Base-by-base conservation (phyloP, 2,329 filamentous ascomycete genomes). In the Exophiala phaeomuriformis region DNA sequence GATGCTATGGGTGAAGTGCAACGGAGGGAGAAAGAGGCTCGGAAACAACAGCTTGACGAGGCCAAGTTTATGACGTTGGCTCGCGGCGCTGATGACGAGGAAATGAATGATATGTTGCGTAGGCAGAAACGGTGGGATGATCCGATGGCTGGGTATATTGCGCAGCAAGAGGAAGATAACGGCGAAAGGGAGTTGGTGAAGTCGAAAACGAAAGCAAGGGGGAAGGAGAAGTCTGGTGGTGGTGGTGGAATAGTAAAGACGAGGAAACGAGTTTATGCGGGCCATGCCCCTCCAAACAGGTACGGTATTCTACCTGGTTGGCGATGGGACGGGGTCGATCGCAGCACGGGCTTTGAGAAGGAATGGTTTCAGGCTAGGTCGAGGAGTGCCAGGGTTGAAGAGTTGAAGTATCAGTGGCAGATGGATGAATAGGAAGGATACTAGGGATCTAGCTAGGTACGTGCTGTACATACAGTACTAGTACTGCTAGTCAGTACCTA, bases 291-390 rank as follows among this genome's bases (percentile, higher is more conserved):
- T 65, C 93, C 93, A 42, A 98, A 98, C 76, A 79, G 93, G 19
- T 97, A 97, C 72, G 88, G 88, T 1, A 97, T 98, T 57, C 78
- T 85, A 56, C 93, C 93, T 0, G 94, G 93, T 0, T 89, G 95
- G 73, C 77, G 88, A 60, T 98, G 93, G 93, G 93, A 98, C 75
- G 93, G 94, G 4, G 93, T 98, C 12, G 93, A 98, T 75, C 78
- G 93, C 61, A 79, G 88, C 19, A 98, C 89, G 71, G 91, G 91
- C 0, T 97, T 96, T 67, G 93, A 98, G 73, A 86, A 82, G 58
- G 85, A 96, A 67, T 86, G 90, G 73, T 97, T 97, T 72, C 89
- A 86, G 68, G 88, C 90, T 1, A 75, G 90, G 61, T 96, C 96
- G 68, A 76, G 82, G 62, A 81, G 81, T 62, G 82, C 84, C 64